Conservation (phyloP, 176 grass and related monocot species). For the Hordeum marinum region DNA sequence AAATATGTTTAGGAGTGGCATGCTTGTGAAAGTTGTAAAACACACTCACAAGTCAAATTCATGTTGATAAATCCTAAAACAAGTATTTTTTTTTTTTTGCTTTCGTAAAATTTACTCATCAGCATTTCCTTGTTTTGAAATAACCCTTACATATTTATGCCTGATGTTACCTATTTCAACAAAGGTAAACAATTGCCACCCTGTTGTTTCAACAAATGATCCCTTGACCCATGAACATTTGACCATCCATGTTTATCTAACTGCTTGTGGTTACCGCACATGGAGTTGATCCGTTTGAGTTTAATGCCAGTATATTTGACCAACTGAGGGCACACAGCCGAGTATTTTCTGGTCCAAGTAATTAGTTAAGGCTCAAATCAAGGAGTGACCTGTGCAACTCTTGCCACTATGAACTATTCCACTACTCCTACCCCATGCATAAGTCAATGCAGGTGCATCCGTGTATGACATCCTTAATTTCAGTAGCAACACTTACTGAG, state of each 20-base stretch:
- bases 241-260: conserved; percentile 4
- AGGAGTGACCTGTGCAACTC: not conserved
- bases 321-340: not conserved
- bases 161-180: not conserved
- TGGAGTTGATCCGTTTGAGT: not conserved
- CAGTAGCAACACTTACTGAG: not conserved
- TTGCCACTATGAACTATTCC: not conserved
- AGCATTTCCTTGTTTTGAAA: not conserved
- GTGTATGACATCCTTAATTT: not conserved
- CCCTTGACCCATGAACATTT: not conserved
- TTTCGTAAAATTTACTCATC: not conserved
- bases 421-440: not conserved
- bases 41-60: not conserved
- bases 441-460: not conserved
- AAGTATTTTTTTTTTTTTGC: not conserved
- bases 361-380: not conserved
- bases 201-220: not conserved
- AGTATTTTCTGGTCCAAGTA: not conserved
- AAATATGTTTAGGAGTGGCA: not conserved
- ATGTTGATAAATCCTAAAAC: not conserved
- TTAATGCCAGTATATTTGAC: conserved; percentile 3
- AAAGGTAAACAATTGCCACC: not conserved
- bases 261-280: not conserved
- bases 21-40: not conserved
- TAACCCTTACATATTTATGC: not conserved